phyloP scores from a whole-genome alignment of 306 rosid species.

The Canavalia gladiata region DNA sequence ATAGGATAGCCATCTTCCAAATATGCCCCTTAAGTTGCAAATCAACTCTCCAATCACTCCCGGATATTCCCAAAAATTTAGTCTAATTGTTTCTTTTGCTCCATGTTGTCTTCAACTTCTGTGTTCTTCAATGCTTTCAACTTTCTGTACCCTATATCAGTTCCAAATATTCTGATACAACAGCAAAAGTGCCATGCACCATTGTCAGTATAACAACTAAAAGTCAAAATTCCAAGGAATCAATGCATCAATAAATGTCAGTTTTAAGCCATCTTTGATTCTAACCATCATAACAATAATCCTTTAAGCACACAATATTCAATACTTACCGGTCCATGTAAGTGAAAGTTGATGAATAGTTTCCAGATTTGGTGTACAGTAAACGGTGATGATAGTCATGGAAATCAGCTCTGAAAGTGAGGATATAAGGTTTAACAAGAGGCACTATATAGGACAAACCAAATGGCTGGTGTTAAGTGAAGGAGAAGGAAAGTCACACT shows the following conservation, averaged over 20 bases:
- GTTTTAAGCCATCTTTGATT: slow-evolving; percentile 17
- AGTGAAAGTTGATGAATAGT: slow-evolving; percentile 92
- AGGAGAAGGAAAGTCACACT: slow-evolving; percentile 50
- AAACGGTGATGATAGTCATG: slow-evolving; percentile 99
- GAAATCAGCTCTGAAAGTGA: slow-evolving; percentile 81
- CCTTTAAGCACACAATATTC: slow-evolving; percentile 26
- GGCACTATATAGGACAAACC: slow-evolving; percentile 22
- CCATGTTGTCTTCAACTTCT: slow-evolving; percentile 56
- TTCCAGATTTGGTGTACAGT: slow-evolving; percentile 95
- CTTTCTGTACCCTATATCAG: slow-evolving; percentile 86
- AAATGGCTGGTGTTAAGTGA: slow-evolving; percentile 13
- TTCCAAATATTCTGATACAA: slow-evolving; percentile 80
- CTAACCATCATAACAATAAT: slow-evolving; percentile 22
- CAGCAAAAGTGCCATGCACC: slow-evolving; percentile 23
- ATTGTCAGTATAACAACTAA: slow-evolving; percentile 27
- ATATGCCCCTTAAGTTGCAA: slow-evolving; percentile 45
- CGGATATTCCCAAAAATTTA: slow-evolving; percentile 35
- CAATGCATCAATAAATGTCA: slow-evolving; percentile 27
- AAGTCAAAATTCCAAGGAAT: slow-evolving; percentile 27
- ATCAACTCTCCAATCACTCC: slow-evolving; percentile 50
- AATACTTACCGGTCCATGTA: slow-evolving; percentile 88
- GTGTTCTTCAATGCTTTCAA: slow-evolving; percentile 72
- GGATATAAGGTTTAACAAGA: slow-evolving; percentile 40
- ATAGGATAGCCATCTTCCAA: slow-evolving; percentile 47
- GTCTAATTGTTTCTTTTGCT: slow-evolving; percentile 52